Percentiles rank a stretch among this genome's conserved stretches.
phyloP scores from a whole-genome alignment of 2,329 filamentous ascomycete species.

The Curvularia verruculosa region DNA sequence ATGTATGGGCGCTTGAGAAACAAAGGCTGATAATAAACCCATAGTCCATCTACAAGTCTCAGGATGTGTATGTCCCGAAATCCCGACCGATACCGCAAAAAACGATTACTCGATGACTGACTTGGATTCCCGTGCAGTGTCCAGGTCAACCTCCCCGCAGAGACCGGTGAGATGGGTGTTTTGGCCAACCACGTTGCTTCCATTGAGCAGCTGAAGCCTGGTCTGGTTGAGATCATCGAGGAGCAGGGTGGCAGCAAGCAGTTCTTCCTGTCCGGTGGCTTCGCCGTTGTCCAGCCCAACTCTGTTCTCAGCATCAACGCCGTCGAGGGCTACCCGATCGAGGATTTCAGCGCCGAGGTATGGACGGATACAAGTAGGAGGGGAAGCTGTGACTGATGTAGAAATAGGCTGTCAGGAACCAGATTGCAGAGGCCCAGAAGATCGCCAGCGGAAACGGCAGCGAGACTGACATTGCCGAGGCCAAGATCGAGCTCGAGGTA shows the following conservation, averaged over 20 bases:
- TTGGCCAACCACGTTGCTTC: constrained; percentile 98
- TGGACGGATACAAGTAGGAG: constrained; percentile 2
- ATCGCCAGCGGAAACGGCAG: constrained; percentile 87
- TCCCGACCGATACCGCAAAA: constrained; percentile 33
- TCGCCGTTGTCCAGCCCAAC: constrained; percentile 95
- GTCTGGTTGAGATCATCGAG: constrained; percentile 93
- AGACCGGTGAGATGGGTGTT: constrained; percentile 99
- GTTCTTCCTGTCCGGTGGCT: constrained; percentile 98
- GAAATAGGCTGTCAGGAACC: constrained; percentile 73
- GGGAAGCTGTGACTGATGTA: constrained; percentile 21
- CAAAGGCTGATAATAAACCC: constrained; percentile 33
- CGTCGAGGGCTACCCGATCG: constrained; percentile 90
- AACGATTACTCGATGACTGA: constrained; percentile 39
- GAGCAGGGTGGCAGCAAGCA: constrained; percentile 90
- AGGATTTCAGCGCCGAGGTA: constrained; percentile 92
- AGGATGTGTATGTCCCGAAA: constrained; percentile 67
- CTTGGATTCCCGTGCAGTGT: constrained; percentile 62
- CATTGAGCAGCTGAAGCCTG: constrained; percentile 98
- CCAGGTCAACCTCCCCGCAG: constrained; percentile 98
- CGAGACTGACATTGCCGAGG: constrained; percentile 97
- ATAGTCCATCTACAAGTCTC: constrained; percentile 72
- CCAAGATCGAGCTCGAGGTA: constrained; percentile 99
- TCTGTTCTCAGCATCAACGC: constrained; percentile 97
- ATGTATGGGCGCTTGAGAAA: neutral
- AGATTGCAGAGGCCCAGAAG: constrained; percentile 96